phyloP scores from a whole-genome alignment of 2,329 filamentous ascomycete genomes.

The Alternaria triticina region DNA sequence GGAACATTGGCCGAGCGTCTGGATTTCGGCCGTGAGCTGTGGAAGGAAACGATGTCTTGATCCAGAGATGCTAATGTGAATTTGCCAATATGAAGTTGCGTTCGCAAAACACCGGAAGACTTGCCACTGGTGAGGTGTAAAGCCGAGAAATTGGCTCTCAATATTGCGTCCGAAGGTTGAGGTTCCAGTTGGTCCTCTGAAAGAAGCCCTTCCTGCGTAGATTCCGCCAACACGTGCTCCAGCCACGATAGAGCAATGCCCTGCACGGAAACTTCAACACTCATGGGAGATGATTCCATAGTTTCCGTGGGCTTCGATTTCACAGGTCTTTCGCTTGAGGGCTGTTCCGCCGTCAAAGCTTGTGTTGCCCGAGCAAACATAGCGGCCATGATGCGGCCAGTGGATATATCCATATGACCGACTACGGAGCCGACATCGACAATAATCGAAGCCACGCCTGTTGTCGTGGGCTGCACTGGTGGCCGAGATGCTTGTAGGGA shows the following conservation, averaged over 20 bases:
- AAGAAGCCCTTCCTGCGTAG: slow-evolving; percentile 13
- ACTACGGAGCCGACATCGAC: slow-evolving; percentile 45
- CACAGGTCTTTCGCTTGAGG: background rate
- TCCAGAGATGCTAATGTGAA: slow-evolving; percentile 57
- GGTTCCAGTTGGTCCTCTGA: slow-evolving; percentile 23
- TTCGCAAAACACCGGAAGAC: slow-evolving; percentile 13
- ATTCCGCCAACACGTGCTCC: slow-evolving; percentile 37
- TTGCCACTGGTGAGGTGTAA: slow-evolving; percentile 33
- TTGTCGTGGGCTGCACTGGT: slow-evolving; percentile 12
- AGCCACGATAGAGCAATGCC: slow-evolving; percentile 41
- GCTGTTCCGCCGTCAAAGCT: slow-evolving; percentile 21
- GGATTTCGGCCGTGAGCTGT: slow-evolving; percentile 37
- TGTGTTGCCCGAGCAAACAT: slow-evolving; percentile 35
- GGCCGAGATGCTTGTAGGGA: slow-evolving; percentile 3
- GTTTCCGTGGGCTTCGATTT: background rate
- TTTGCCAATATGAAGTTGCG: slow-evolving; percentile 47
- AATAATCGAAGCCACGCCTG: slow-evolving; percentile 24
- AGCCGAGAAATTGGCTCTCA: slow-evolving; percentile 30
- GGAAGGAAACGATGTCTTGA: slow-evolving; percentile 60
- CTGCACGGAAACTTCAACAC: slow-evolving; percentile 33
- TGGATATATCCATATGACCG: slow-evolving; percentile 44
- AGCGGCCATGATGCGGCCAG: slow-evolving; percentile 42
- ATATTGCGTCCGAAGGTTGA: slow-evolving; percentile 37
- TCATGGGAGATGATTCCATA: slow-evolving; percentile 1
- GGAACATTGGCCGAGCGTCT: slow-evolving; percentile 28